Evolutionary conservation across 2,329 filamentous ascomycete genomes (phyloP), one percentile per base, ranked within the genome.

Genomic region (Cladosporium sp.): DNA sequence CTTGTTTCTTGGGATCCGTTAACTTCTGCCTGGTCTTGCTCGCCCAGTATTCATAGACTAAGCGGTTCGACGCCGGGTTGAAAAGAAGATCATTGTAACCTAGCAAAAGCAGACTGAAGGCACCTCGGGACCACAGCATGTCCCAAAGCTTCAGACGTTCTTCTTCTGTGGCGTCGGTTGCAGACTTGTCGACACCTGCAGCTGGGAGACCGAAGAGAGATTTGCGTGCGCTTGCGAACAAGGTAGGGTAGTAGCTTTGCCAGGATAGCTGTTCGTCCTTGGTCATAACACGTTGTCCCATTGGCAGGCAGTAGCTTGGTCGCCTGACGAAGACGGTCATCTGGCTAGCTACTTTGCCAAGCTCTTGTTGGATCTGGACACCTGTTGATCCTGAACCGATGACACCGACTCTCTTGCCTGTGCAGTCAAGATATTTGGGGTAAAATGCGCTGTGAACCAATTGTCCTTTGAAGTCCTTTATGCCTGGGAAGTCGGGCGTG

Each of bases 261-360:
- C 76, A 73, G 4, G 74, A 70, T n/a, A 83, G 75, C 70, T 89
- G 84, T 67, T 87, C 84, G 54, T 82, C 79, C 2, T 73, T 74
- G 0, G 80, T 82, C 43, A 88, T 76, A 1, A 76, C 48, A 3
- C 79, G 76, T 63, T 83, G 82, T 2, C 82, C 79, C 85, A 90
- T 88, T 0, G 87, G 87, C 1, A 90, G 70, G 0, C 85, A 86
- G 5, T 88, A 78, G 66, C 90, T 90, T 0, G 88, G 88, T 0
- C 87, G 90, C 16, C 88, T 82, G 70, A 90, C 86, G 74, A 89
- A 89, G 26, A 90, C 84, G 1, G 78, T 81, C 1, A 90, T 73
- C 5, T 73, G 77, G 1, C 60, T 59, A 11, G 70, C 71, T 13
- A 71, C 69, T 36, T 73, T 74, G 46, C 71, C 72, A 2, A 73